phyloP scores from a whole-genome alignment of 2,329 filamentous ascomycete genomes.

The Xenosphaeropsis pyriputrescens region DNA sequence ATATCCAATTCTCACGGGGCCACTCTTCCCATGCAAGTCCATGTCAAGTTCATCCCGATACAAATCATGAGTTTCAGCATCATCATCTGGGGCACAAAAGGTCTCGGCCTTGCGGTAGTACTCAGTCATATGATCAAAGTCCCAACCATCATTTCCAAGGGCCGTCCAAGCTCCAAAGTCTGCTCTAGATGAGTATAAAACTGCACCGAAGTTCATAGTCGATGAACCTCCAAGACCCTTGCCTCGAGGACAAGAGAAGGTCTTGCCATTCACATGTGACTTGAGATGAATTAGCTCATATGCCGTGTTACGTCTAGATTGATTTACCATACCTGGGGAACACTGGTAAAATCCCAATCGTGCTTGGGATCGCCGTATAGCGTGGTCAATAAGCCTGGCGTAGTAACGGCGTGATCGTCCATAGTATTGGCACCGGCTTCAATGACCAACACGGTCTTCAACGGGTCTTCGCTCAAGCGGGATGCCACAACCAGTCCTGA shows the following conservation, averaged over 20 bases:
- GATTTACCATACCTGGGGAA: conserved; percentile 17
- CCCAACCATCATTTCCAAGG: conserved; percentile 25
- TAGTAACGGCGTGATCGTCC: conserved; percentile 20
- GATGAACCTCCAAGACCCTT: conserved; percentile 22
- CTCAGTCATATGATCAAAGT: conserved; percentile 19
- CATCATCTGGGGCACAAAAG: conserved; percentile 1
- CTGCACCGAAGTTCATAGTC: conserved; percentile 23
- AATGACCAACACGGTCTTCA: conserved; percentile 22
- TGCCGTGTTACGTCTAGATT: no score
- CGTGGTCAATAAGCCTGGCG: conserved; percentile 20
- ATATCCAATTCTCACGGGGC: not conserved
- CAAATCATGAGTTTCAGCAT: not conserved
- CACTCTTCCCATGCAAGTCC: conserved; percentile 1
- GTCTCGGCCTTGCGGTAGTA: conserved; percentile 23
- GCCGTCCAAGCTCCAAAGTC: conserved; percentile 22
- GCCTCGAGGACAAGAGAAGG: conserved; percentile 15
- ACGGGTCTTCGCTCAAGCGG: conserved; percentile 21
- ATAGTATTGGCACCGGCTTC: conserved; percentile 22
- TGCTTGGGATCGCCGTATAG: conserved; percentile 20
- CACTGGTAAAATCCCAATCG: conserved; percentile 21
- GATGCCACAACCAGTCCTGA: conserved; percentile 26
- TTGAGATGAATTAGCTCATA: no score
- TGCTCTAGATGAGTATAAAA: conserved; percentile 5
- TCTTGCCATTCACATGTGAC: no score
- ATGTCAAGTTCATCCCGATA: not conserved